phyloP scores from a whole-genome alignment of 805 yeast genomes.

The Schwanniomyces occidentalis region DNA sequence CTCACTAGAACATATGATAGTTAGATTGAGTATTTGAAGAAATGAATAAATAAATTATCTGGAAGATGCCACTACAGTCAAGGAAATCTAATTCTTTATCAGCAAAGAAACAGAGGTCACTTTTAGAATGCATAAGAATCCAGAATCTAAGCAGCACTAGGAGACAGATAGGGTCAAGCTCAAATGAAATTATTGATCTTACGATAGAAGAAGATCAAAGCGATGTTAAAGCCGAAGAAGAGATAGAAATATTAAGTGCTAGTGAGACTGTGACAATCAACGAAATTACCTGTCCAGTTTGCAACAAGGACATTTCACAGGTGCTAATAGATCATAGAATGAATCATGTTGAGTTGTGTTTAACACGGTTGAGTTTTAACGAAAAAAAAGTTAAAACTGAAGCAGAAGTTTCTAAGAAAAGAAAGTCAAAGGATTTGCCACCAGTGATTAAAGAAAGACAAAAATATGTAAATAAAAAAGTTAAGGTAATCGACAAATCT shows the following conservation, averaged over 20 bases:
- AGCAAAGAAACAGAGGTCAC: conserved; percentile 22
- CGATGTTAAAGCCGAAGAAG: neutral
- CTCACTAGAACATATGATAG: no score
- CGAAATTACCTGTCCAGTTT: conserved; percentile 52
- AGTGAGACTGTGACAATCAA: neutral
- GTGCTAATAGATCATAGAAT: conserved; percentile 45
- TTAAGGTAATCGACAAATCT: neutral
- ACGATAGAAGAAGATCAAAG: conserved; percentile 9
- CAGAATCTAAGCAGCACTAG: conserved; percentile 7
- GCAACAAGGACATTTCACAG: conserved; percentile 38
- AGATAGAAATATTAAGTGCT: neutral
- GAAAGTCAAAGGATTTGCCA: conserved; percentile 5
- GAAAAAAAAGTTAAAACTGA: conserved; percentile 36
- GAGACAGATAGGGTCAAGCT: neutral
- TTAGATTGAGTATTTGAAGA: no score
- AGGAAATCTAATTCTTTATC: neutral
- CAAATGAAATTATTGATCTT: conserved; percentile 15
- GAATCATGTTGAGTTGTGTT: conserved; percentile 58
- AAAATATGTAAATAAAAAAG: conserved; percentile 12
- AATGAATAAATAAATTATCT: no score
- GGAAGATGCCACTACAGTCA: no score
- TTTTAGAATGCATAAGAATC: conserved; percentile 19
- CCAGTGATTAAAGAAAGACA: conserved; percentile 14
- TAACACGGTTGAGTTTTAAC: conserved; percentile 28
- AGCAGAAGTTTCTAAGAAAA: conserved; percentile 26